Evolutionary conservation across 2,329 filamentous ascomycete species (phyloP).

Genomic region (Paecilomyces niveus): DNA sequence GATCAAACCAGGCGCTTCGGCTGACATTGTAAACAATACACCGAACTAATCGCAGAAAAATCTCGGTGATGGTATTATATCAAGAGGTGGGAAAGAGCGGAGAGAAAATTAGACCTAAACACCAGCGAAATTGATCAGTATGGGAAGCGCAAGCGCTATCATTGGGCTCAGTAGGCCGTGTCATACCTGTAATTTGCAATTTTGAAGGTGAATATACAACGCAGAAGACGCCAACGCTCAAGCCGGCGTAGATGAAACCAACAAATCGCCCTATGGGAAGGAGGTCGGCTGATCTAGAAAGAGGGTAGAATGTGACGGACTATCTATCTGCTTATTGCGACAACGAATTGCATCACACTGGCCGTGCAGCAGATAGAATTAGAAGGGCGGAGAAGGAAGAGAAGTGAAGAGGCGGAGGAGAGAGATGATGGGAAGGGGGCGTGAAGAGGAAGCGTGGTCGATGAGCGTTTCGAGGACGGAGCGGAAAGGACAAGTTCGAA

Average conservation of each 20-base stretch:
- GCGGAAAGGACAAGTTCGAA: neutral
- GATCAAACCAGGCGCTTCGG: conserved; percentile 21
- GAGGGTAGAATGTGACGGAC: neutral
- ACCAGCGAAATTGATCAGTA: neutral
- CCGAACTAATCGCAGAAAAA: neutral
- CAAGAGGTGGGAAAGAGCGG: conserved; percentile 5
- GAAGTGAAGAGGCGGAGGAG: neutral
- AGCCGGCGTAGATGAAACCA: neutral
- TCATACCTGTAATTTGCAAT: neutral
- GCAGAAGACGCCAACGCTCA: neutral
- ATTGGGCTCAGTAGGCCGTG: neutral
- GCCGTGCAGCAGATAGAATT: neutral
- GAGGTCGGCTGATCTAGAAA: neutral
- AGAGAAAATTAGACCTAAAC: neutral
- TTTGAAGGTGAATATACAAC: neutral
- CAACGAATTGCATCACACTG: neutral
- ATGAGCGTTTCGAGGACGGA: neutral
- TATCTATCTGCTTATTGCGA: neutral
- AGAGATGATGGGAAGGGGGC: neutral
- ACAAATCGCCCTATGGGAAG: neutral
- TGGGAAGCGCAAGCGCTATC: neutral
- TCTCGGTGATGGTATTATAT: neutral
- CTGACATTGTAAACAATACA: conserved; percentile 20
- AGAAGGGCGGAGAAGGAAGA: neutral
- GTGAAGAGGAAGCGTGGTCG: neutral